phyloP scores from a whole-genome alignment of 768 basidiomycete genomes.

The Leccinum olivaceopallidum region DNA sequence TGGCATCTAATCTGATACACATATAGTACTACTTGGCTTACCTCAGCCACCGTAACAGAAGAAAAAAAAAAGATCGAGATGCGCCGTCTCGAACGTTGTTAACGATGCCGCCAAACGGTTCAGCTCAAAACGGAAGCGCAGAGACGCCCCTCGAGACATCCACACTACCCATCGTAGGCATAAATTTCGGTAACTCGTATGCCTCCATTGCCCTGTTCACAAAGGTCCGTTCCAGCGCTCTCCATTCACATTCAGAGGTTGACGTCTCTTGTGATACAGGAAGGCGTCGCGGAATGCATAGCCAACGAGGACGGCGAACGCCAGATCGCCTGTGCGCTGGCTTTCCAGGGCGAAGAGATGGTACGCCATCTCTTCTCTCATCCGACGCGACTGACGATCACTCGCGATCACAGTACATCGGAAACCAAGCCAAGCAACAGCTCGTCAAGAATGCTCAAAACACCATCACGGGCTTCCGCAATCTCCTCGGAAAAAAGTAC shows the following conservation, averaged over 20 bases:
- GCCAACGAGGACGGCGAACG: slow-evolving; percentile 99
- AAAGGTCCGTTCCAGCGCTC: slow-evolving; percentile 56
- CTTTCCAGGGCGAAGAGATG: slow-evolving; percentile 89
- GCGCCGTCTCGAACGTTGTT: neutral
- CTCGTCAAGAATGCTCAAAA: slow-evolving; percentile 94
- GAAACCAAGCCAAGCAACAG: slow-evolving; percentile 91
- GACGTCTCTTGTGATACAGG: slow-evolving; percentile 43
- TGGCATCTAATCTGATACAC: slow-evolving; percentile 13
- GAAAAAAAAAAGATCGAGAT: neutral
- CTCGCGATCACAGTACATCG: slow-evolving; percentile 72
- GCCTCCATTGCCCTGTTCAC: slow-evolving; percentile 95
- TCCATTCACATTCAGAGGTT: neutral
- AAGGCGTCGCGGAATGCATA: slow-evolving; percentile 91
- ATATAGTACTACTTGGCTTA: neutral
- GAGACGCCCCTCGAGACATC: slow-evolving; percentile 39
- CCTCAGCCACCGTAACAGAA: slow-evolving; percentile 6
- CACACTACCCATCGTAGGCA: slow-evolving; percentile 73
- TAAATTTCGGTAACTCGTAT: slow-evolving; percentile 95
- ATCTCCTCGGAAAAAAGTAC: slow-evolving; percentile 89
- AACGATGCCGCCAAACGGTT: slow-evolving; percentile 42
- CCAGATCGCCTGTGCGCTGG: slow-evolving; percentile 92
- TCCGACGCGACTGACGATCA: slow-evolving; percentile 4
- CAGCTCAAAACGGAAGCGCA: slow-evolving; percentile 53
- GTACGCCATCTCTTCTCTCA: slow-evolving; percentile 46
- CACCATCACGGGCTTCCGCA: slow-evolving; percentile 93